Evolutionary conservation across 495 filamentous ascomycete genomes (phyloP).

Genomic region (Penicillium ochrochloron): DNA sequence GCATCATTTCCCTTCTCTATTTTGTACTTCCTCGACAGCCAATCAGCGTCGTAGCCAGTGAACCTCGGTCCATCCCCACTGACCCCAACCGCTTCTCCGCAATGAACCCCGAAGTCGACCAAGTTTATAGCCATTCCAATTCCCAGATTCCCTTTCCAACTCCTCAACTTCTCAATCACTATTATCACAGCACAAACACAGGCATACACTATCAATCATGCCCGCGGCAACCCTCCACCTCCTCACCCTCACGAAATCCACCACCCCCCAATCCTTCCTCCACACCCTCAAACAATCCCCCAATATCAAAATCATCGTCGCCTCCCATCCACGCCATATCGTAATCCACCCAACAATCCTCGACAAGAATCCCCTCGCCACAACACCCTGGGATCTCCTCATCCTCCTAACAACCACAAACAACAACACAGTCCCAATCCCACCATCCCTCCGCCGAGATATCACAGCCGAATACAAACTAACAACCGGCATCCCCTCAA

Average conservation of each 20-base stretch:
- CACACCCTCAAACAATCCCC: slow-evolving; percentile 26
- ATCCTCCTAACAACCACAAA: slow-evolving; percentile 48
- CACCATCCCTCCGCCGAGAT: slow-evolving; percentile 35
- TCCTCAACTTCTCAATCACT: neutral
- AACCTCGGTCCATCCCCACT: slow-evolving; percentile 16
- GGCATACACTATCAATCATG: slow-evolving; percentile 34
- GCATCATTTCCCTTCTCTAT: neutral
- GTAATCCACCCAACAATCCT: slow-evolving; percentile 58
- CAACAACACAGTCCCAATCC: slow-evolving; percentile 32
- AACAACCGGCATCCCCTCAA: slow-evolving; percentile 58
- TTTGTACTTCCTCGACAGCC: neutral
- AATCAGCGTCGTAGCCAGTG: neutral
- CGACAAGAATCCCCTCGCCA: slow-evolving; percentile 52
- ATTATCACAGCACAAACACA: neutral
- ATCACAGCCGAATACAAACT: slow-evolving; percentile 52
- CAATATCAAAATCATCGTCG: slow-evolving; percentile 51
- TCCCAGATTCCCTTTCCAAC: neutral
- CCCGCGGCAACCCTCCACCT: slow-evolving; percentile 53
- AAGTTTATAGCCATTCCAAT: slow-evolving; percentile 11
- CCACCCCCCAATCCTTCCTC: slow-evolving; percentile 33
- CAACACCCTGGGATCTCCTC: slow-evolving; percentile 60
- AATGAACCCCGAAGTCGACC: slow-evolving; percentile 11
- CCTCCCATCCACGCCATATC: slow-evolving; percentile 43
- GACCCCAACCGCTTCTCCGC: slow-evolving; percentile 17
- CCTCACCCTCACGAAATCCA: slow-evolving; percentile 38